phyloP scores from a whole-genome alignment of 805 yeast species.

The Grigorovia yakushimaensis region DNA sequence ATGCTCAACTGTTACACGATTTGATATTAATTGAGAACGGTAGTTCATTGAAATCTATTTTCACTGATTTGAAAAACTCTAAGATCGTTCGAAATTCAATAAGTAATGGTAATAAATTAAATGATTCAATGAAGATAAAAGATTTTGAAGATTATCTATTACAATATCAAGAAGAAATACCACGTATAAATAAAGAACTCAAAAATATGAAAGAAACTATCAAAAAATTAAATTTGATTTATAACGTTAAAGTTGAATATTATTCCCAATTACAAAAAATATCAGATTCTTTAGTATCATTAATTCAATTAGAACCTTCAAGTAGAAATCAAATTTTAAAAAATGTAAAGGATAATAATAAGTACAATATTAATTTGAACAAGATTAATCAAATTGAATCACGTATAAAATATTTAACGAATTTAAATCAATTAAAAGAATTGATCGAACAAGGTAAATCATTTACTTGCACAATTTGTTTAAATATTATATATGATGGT shows the following conservation, averaged over 20 bases:
- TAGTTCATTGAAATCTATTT: conserved; percentile 22
- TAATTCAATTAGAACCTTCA: conserved; percentile 25
- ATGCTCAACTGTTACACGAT: conserved; percentile 21
- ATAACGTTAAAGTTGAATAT: conserved; percentile 72
- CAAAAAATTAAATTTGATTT: conserved; percentile 49
- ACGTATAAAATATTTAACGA: conserved; percentile 40
- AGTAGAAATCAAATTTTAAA: conserved; percentile 12
- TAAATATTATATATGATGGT: conserved; percentile 59
- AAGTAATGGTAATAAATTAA: neutral
- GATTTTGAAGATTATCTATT: conserved; percentile 22
- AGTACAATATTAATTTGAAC: conserved; percentile 14
- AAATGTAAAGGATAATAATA: conserved; percentile 15
- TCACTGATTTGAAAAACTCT: conserved; percentile 27
- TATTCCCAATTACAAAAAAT: conserved; percentile 76
- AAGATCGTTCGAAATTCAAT: conserved; percentile 13
- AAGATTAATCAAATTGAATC: conserved; percentile 28
- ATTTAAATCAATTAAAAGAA: conserved; percentile 28
- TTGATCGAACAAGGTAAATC: conserved; percentile 24
- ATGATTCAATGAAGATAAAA: neutral
- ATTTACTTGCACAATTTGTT: conserved; percentile 67
- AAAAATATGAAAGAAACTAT: conserved; percentile 33
- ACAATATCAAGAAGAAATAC: conserved; percentile 14
- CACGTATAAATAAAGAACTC: conserved; percentile 16
- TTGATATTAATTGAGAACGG: conserved; percentile 17
- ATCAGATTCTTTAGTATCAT: conserved; percentile 67